Conservation (phyloP, 208 protist genomes). For the Kentomonas sorsogonicus region DNA sequence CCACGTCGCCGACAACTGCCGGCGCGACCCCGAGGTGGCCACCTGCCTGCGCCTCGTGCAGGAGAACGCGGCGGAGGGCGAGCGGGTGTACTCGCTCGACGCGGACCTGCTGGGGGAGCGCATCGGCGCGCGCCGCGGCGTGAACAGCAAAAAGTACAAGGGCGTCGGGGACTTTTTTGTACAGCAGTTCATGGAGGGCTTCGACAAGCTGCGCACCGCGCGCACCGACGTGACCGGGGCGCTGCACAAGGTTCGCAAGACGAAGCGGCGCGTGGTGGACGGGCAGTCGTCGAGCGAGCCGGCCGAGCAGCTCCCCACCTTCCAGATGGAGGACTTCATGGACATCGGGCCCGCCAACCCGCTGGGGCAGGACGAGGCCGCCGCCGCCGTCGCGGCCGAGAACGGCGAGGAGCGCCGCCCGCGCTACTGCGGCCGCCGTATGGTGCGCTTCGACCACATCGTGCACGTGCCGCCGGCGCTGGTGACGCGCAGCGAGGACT, state of each 20-base stretch:
- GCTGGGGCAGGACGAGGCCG: constrained; percentile 11
- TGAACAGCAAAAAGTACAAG: constrained; percentile 19
- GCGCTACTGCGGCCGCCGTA: constrained; percentile 28
- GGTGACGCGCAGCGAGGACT: constrained; percentile 23
- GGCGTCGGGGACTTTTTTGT: constrained; percentile 18
- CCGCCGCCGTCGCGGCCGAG: constrained; percentile 1
- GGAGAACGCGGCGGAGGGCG: constrained; percentile 17
- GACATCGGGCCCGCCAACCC: constrained; percentile 17
- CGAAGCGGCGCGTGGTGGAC: background rate
- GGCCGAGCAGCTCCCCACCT: background rate
- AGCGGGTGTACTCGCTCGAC: constrained; percentile 20
- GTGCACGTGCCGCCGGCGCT: constrained; percentile 28
- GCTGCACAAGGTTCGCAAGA: constrained; percentile 25
- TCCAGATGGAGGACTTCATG: constrained; percentile 25
- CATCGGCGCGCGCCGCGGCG: constrained; percentile 23
- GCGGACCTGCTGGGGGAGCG: constrained; percentile 18
- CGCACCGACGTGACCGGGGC: constrained; percentile 20
- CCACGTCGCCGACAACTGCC: constrained; percentile 15
- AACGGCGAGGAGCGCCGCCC: background rate
- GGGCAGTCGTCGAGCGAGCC: background rate
- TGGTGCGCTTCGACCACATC: constrained; percentile 21
- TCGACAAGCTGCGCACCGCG: constrained; percentile 15
- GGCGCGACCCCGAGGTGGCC: constrained; percentile 16
- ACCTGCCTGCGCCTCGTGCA: constrained; percentile 27
- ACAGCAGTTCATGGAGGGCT: constrained; percentile 10